phyloP scores from a whole-genome alignment of 305 asterid species.

The Fraxinus sp. region DNA sequence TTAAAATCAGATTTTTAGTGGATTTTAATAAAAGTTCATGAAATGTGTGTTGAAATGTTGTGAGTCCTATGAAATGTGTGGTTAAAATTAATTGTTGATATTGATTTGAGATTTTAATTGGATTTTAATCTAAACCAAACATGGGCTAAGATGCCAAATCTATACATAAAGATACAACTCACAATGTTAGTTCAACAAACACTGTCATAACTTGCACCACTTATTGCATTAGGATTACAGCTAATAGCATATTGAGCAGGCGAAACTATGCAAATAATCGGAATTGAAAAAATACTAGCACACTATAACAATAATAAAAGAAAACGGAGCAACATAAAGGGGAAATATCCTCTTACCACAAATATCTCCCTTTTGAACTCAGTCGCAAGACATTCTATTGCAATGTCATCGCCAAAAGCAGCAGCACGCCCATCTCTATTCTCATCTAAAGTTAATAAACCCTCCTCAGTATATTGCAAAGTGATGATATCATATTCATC shows the following conservation, averaged over 20 bases:
- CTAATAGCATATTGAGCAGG: not conserved
- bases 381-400: conserved; percentile 88
- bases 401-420: conserved; percentile 95
- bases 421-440: conserved; percentile 82
- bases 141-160: not conserved
- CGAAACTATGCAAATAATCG: not conserved
- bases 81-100: too few species aligned
- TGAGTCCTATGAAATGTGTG: too few species aligned
- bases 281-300: not conserved
- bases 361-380: conserved; percentile 88
- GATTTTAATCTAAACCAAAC: too few species aligned
- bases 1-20: too few species aligned
- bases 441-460: conserved; percentile 77
- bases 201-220: not conserved
- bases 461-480: conserved; percentile 90
- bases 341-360: conserved; percentile 56
- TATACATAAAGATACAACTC: not conserved
- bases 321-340: not conserved
- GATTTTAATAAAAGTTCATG: too few species aligned
- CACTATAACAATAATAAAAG: not conserved
- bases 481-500: conserved; percentile 87
- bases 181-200: not conserved
- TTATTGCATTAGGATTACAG: not conserved
- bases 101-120: too few species aligned
- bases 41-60: too few species aligned